Conservation (phyloP, 2,329 filamentous ascomycete genomes). For the Diaporthe citri region DNA sequence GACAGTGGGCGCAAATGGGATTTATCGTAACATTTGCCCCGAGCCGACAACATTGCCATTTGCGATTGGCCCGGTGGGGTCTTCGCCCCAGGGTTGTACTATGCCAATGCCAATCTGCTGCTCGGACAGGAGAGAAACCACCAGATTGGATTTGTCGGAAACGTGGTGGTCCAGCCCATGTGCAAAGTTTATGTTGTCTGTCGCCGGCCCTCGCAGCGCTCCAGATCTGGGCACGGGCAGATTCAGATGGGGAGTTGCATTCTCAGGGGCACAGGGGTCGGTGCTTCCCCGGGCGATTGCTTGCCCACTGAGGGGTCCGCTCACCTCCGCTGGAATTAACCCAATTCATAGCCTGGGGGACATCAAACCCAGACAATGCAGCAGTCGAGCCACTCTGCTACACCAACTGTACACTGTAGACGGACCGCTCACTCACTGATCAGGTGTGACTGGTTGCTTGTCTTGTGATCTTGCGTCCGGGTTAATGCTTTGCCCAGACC, state of each 20-base stretch:
- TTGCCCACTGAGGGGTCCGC: slow-evolving; percentile 1
- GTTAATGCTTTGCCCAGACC: not conserved
- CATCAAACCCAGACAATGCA: slow-evolving; percentile 17
- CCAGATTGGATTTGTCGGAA: slow-evolving; percentile 27
- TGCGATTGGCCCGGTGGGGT: slow-evolving; percentile 10
- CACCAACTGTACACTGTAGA: not conserved
- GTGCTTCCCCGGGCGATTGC: not conserved
- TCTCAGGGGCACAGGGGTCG: slow-evolving; percentile 15
- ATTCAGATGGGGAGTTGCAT: slow-evolving; percentile 20
- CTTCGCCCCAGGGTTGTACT: slow-evolving; percentile 8
- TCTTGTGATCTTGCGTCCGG: not conserved
- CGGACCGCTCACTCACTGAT: not conserved
- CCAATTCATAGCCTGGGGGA: not conserved
- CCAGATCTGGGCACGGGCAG: not conserved
- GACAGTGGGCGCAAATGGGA: not conserved
- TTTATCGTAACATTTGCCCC: slow-evolving; percentile 6
- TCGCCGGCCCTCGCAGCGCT: not conserved
- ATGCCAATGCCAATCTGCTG: slow-evolving; percentile 14
- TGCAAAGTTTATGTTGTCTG: not conserved
- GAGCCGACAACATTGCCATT: not conserved
- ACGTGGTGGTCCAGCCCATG: not conserved
- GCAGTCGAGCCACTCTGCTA: slow-evolving; percentile 8
- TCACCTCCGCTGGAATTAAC: slow-evolving; percentile 8
- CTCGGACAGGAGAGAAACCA: slow-evolving; percentile 12
- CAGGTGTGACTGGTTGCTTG: not conserved